These are phyloP conservation scores for Hirsutella minnesotensis DNA, from an alignment of 2,329 filamentous ascomycete genomes.

Conservation along the genomic window DNA sequence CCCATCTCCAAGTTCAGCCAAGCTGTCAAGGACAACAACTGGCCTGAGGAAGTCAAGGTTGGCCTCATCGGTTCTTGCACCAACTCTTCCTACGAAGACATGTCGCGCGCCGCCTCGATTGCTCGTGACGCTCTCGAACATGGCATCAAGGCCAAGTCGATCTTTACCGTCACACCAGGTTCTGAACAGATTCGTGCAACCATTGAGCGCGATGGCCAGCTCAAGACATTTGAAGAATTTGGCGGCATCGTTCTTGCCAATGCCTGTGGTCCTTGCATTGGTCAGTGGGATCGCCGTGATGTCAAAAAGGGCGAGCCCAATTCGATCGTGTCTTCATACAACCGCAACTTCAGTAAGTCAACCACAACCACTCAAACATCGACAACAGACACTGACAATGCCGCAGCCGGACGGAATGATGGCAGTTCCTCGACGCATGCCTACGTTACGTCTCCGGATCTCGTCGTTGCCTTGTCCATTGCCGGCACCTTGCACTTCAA, in stretches of 20 bases:
- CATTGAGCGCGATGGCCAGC: conserved; percentile 75
- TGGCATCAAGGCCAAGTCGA: conserved; percentile 75
- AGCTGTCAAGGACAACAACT: conserved; percentile 70
- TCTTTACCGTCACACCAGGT: conserved; percentile 93
- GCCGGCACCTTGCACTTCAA: conserved; percentile 91
- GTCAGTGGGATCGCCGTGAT: conserved; percentile 90
- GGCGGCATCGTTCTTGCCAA: conserved; percentile 88
- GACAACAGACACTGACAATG: too few relatives aligned
- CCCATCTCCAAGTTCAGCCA: conserved; percentile 84
- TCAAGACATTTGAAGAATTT: conserved; percentile 74
- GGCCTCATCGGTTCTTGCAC: conserved; percentile 96
- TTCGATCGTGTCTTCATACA: conserved; percentile 94
- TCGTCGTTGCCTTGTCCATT: conserved; percentile 93
- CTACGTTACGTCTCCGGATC: conserved; percentile 91
- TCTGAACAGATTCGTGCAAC: conserved; percentile 96
- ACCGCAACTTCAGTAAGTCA: conserved; percentile 99
- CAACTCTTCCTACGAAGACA: conserved; percentile 97
- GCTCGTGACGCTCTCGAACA: conserved; percentile 80
- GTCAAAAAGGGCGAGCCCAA: conserved; percentile 77
- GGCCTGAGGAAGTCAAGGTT: conserved; percentile 84
- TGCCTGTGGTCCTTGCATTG: conserved; percentile 87
- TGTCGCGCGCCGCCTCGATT: conserved; percentile 83
- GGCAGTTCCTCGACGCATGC: conserved; percentile 97
- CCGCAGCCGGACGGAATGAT: conserved; percentile 80
- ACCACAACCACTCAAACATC: too few relatives aligned